A percentile compares a stretch with the other conserved stretches of the same genome.
Conservation (phyloP, 2,329 filamentous ascomycete species). For the Elsinoe fawcettii region DNA sequence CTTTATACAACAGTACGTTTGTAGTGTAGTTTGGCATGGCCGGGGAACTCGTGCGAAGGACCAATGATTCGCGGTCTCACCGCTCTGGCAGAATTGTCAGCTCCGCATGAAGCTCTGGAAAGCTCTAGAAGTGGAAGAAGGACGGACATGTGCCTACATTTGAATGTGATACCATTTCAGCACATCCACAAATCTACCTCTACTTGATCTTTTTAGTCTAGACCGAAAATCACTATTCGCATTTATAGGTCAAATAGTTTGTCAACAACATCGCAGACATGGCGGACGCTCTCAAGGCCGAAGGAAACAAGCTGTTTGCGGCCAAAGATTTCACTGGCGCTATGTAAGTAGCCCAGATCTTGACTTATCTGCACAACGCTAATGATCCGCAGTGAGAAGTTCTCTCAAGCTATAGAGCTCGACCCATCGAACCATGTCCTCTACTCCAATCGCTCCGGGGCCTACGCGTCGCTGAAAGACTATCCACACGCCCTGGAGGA, state of each 20-base stretch:
- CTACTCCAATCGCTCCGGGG: conserved; percentile 90
- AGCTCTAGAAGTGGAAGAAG: conserved; percentile 13
- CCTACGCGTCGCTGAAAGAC: conserved; percentile 80
- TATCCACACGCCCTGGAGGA: conserved; percentile 79
- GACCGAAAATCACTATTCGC: no score
- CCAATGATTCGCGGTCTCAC: neutral
- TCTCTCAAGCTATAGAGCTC: conserved; percentile 83
- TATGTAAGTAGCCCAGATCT: conserved; percentile 56
- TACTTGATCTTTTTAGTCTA: no score
- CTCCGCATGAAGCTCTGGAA: neutral
- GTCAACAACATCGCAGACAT: no score
- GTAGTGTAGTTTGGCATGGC: no score
- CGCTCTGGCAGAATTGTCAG: conserved; percentile 11
- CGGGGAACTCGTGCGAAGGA: no score
- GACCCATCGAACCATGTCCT: conserved; percentile 91
- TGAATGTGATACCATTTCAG: neutral
- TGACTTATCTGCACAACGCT: conserved; percentile 20
- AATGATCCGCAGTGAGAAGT: conserved; percentile 62
- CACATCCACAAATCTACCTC: no score
- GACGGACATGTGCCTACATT: neutral
- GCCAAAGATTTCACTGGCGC: conserved; percentile 95
- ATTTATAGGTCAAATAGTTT: no score
- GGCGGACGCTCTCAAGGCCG: conserved; percentile 82
- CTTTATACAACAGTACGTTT: no score
- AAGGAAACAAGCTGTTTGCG: conserved; percentile 97